A percentile compares a stretch with the other conserved stretches of the same genome.
Evolutionary conservation across 352 stramenopile genomes (phyloP).

Genomic region (Phytopythium boreale): DNA sequence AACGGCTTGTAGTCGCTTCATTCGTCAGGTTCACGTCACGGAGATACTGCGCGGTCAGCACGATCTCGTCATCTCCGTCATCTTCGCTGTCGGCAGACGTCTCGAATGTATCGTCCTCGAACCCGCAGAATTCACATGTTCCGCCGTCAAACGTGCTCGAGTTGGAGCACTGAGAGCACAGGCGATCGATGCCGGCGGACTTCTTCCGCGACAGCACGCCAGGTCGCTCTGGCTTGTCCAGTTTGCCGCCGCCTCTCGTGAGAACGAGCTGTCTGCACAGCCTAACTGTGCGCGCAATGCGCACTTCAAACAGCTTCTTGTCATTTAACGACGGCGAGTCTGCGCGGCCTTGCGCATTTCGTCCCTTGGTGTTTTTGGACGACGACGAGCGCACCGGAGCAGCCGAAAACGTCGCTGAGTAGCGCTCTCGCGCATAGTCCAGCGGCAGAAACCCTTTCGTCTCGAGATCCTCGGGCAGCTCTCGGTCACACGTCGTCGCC

Average conservation of each 20-base stretch:
- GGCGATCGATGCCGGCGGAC: background rate
- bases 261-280: background rate
- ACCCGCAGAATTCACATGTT: slow-evolving; percentile 40
- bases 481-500: background rate
- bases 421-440: background rate
- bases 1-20: background rate
- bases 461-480: slow-evolving; percentile 40
- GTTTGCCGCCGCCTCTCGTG: background rate
- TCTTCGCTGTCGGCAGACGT: slow-evolving; percentile 13
- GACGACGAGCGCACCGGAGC: background rate
- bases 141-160: slow-evolving; percentile 26
- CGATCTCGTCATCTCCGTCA: slow-evolving; percentile 1
- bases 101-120: slow-evolving; percentile 21
- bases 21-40: background rate
- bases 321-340: background rate
- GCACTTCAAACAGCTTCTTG: slow-evolving; percentile 2
- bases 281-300: background rate
- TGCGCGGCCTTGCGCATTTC: background rate
- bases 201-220: background rate
- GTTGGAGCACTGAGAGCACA: slow-evolving; percentile 37
- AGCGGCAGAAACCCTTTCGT: slow-evolving; percentile 38
- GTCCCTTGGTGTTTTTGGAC: background rate
- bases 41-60: background rate
- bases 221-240: too few relatives aligned
- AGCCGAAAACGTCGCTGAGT: background rate